These are phyloP conservation scores for Colletotrichum incanum DNA, from an alignment of 2,329 filamentous ascomycete genomes.

Conservation along the genomic window DNA sequence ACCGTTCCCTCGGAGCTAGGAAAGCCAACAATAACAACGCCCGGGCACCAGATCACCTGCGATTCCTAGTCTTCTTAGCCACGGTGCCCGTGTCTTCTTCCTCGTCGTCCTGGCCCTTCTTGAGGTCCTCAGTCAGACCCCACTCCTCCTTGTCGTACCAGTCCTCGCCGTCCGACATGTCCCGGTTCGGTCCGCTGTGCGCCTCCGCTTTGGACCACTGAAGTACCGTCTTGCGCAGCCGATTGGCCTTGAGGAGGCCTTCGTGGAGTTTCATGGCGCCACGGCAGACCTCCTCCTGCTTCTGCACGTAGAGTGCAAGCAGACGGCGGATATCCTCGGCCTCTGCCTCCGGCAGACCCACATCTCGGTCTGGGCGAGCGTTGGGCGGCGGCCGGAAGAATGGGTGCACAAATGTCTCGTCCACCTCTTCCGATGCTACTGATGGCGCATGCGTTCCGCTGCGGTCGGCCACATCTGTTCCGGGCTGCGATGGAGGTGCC, in stretches of 20 bases:
- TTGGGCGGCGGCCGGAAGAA: conserved; percentile 78
- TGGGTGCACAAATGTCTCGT: conserved; percentile 77
- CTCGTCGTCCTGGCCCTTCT: conserved; percentile 87
- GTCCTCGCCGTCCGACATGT: conserved; percentile 91
- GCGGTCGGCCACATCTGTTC: background rate
- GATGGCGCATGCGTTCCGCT: conserved; percentile 39
- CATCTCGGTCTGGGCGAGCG: conserved; percentile 77
- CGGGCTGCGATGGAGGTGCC: conserved; percentile 7
- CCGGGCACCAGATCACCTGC: conserved; percentile 55
- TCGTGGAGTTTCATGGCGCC: conserved; percentile 78
- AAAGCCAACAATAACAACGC: conserved; percentile 24
- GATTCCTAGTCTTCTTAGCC: conserved; percentile 72
- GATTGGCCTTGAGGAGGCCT: conserved; percentile 80
- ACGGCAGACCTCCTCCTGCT: conserved; percentile 87
- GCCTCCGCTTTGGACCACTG: conserved; percentile 85
- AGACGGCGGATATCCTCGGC: conserved; percentile 84
- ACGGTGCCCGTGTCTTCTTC: conserved; percentile 79
- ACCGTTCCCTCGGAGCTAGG: conserved; percentile 1
- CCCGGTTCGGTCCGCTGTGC: conserved; percentile 75
- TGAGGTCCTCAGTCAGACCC: conserved; percentile 80
- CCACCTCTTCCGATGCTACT: conserved; percentile 46
- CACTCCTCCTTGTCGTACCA: conserved; percentile 90
- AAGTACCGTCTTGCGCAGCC: conserved; percentile 79
- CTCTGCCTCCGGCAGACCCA: conserved; percentile 80
- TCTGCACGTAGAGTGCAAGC: conserved; percentile 84